Conservation (phyloP, 2,329 filamentous ascomycete species). For the Drechslera avenae region DNA sequence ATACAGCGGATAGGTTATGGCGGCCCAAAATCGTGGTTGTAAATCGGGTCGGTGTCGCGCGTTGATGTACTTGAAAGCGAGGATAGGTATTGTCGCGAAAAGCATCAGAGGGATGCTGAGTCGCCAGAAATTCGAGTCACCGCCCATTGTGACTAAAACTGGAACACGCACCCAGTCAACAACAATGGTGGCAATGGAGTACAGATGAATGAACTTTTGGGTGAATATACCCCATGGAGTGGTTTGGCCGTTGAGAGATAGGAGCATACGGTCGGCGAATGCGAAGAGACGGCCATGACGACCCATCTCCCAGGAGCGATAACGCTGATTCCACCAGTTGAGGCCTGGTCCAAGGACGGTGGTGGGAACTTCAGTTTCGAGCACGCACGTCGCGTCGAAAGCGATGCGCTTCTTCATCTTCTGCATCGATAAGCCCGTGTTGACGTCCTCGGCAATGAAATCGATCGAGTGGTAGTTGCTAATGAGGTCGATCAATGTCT, state of each 20-base stretch:
- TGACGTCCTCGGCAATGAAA: conserved; percentile 27
- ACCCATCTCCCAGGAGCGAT: conserved; percentile 26
- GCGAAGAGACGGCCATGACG: conserved; percentile 24
- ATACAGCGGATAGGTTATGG: conserved; percentile 18
- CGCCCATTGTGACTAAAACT: conserved; percentile 18
- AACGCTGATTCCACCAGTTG: conserved; percentile 25
- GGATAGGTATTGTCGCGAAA: conserved; percentile 14
- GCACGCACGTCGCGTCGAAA: conserved; percentile 19
- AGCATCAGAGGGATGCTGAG: conserved; percentile 18
- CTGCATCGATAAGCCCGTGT: conserved; percentile 19
- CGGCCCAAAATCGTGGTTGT: conserved; percentile 19
- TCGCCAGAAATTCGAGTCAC: conserved; percentile 17
- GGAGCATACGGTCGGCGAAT: conserved; percentile 15
- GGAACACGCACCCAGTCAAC: conserved; percentile 26
- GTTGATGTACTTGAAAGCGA: conserved; percentile 19
- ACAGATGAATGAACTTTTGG: conserved; percentile 23
- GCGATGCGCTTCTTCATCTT: conserved; percentile 25
- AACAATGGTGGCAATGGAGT: conserved; percentile 21
- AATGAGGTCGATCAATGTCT: conserved; percentile 23
- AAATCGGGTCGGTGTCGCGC: conserved; percentile 21
- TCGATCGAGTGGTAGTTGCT: conserved; percentile 24
- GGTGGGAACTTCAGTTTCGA: conserved; percentile 26
- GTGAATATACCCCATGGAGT: conserved; percentile 21
- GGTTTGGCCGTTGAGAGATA: conserved; percentile 16
- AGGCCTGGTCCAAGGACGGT: conserved; percentile 23